A percentile compares a stretch with the other conserved stretches of the same genome.
Evolutionary conservation across 1,284 basidiomycete genomes (phyloP).

Genomic region (Pholiota adiposa): DNA sequence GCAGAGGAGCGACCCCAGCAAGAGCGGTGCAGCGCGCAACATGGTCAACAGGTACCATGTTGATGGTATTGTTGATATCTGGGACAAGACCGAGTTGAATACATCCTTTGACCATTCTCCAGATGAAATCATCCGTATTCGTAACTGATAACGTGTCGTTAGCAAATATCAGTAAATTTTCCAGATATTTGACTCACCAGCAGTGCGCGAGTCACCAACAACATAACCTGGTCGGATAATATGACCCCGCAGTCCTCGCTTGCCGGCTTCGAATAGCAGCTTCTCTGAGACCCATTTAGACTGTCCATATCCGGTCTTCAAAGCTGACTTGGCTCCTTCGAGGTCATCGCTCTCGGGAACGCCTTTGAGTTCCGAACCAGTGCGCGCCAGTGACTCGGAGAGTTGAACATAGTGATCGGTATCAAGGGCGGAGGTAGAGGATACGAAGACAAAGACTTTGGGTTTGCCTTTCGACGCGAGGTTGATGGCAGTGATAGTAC

Average conservation of each 20-base stretch:
- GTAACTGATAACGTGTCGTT: constrained; percentile 63
- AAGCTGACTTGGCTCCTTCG: constrained; percentile 78
- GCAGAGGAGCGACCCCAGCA: constrained; percentile 64
- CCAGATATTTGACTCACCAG: constrained; percentile 56
- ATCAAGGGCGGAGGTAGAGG: constrained; percentile 93
- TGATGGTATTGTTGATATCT: constrained; percentile 98
- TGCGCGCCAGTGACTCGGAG: constrained; percentile 70
- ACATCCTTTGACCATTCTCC: constrained; percentile 98
- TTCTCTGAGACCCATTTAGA: constrained; percentile 99
- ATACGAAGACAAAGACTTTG: constrained; percentile 91
- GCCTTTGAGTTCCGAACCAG: constrained; percentile 56
- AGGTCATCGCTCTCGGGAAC: constrained; percentile 90
- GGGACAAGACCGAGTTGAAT: constrained; percentile 95
- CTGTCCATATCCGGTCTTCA: constrained; percentile 96
- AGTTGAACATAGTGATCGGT: constrained; percentile 89
- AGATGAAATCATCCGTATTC: constrained; percentile 99
- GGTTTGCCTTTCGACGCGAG: constrained; percentile 78
- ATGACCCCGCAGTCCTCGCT: constrained; percentile 84
- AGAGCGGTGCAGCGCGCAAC: constrained; percentile 86
- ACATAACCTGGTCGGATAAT: constrained; percentile 96
- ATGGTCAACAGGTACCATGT: constrained; percentile 98
- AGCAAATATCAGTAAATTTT: constrained; percentile 1
- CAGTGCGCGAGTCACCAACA: constrained; percentile 88
- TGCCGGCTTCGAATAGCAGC: constrained; percentile 89
- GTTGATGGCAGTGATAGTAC: constrained; percentile 84